Base-by-base conservation (phyloP, 257 asterid genomes). In the Linaria vulgaris region DNA sequence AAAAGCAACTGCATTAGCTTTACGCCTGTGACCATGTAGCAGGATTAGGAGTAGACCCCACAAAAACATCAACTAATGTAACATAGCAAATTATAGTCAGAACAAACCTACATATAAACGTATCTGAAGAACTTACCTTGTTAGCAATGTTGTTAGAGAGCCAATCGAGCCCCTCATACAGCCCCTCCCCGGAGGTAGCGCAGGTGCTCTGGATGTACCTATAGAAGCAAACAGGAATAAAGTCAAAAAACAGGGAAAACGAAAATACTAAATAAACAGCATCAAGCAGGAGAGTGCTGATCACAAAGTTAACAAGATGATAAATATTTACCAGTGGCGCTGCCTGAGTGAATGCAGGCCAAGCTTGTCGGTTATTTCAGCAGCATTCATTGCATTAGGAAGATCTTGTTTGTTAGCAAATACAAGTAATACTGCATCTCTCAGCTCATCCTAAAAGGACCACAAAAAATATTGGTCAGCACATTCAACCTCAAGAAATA, bases 121-220 rank as follows among this genome's bases (percentile, higher is more conserved):
- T 5, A 51, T n/a, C n/a, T 34, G 1, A 57, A 51, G 51, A 12
- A 79, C 83, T 66, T 82, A 60, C 96, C 95, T 88, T 86, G 84
- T 70, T 88, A 69, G 88, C 87, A 51, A 84, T 84, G 71, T 88
- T 86, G 86, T 82, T 88, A 45, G 96, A 88, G 61, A 88, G 97
- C 97, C 96, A 89, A 31, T 89, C 92, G 39, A 88, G 83, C 16
- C 96, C 96, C 79, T 88, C 96, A 4, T 86, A 88, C 43, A 88
- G 91, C 53, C 96, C 96, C 79, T 88, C 96, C 34, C 96, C 96
- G 0, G 96, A 88, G 65, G 96, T 88, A 15, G 96, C 96, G 72
- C 96, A 88, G 52, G 96, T 79, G 84, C 96, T 88, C 79, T 88
- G 96, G 76, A 86, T 89, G 72, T 89, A 89, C 97, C 97, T 86